Base-by-base conservation (phyloP, 2,329 filamentous ascomycete genomes). In the Colletotrichum spinosum region DNA sequence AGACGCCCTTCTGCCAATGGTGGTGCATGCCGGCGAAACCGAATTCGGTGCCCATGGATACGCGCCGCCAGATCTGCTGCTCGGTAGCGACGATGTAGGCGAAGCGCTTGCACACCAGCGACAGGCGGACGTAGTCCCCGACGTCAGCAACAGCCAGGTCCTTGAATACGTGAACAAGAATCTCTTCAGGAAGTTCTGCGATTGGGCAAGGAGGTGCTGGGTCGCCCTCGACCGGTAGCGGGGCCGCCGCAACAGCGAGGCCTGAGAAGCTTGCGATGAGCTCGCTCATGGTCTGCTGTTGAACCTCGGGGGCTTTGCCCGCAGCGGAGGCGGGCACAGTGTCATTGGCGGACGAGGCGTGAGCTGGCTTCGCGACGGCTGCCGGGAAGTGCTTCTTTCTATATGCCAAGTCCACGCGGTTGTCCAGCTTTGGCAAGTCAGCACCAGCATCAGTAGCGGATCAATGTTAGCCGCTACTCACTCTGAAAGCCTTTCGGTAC, bases 401-500 rank as follows among this genome's bases (percentile, higher is more conserved):
- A 81, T 97, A 99, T 61, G 87, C 84, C 72, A 92, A 88, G 76
- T 99, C 94, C 56, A 99, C 95, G 12, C 84, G 83, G 60, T 90
- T 85, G 75, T 98, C 96, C 78, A 99, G 87, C 91, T 95, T 70
- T 8, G 61, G 15, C 7, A 13, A 65, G 41, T n/a, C 8, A 10
- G 1, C 53, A 57, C 58, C 2, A 46, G 11, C 17, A 15, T 13
- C 35, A n/a, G 6, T 10, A 8, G 6, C 39, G 2, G 38, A 5
- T 9, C 45, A 6, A 10, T 15, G 44, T 11, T 34, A n/a, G n/a
- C 8, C 2, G 11, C 37, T 4, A 73, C 84, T 64, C 79, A 95
- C 93, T 75, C 91, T 89, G 76, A 97, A 98, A 1, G 96, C 96
- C 76, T 91, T 94, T 51, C 96, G 88, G 77, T 99, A 99, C 55